Evolutionary conservation across 176 grass and related monocot species (phyloP).

Genomic region (Carex pumila): DNA sequence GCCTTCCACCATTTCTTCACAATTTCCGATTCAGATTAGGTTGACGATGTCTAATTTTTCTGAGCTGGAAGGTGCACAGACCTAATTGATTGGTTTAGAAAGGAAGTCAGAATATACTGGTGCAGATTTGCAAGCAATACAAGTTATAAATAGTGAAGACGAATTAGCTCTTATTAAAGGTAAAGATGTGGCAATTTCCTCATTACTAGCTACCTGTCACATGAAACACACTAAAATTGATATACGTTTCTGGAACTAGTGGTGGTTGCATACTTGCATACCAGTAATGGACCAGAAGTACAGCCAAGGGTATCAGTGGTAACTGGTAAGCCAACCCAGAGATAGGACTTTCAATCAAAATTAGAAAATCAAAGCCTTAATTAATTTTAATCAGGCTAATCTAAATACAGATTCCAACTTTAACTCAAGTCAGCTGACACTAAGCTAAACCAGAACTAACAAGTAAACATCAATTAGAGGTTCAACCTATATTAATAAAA

Average conservation of each 20-base stretch:
- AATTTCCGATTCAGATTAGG: neutral
- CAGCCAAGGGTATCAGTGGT: neutral
- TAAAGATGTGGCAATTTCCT: neutral
- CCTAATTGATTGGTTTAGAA: neutral
- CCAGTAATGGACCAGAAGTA: neutral
- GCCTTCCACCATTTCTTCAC: constrained; percentile 26
- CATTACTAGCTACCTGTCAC: neutral
- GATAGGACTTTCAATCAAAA: neutral
- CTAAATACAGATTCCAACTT: neutral
- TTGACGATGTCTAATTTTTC: neutral
- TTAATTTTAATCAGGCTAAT: neutral
- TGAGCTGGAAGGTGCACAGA: neutral
- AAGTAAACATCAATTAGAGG: neutral
- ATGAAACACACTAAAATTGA: neutral
- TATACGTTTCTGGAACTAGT: neutral
- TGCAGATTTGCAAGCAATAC: neutral
- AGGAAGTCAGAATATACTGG: constrained; percentile 4
- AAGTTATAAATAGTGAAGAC: neutral
- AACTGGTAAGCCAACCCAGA: neutral
- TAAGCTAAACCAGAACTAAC: neutral
- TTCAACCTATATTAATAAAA: neutral
- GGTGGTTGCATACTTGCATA: neutral
- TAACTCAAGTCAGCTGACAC: neutral
- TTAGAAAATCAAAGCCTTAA: neutral
- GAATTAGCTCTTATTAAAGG: neutral